Conservation (phyloP, 345 rosid genomes). For the Boechera retrofracta region DNA sequence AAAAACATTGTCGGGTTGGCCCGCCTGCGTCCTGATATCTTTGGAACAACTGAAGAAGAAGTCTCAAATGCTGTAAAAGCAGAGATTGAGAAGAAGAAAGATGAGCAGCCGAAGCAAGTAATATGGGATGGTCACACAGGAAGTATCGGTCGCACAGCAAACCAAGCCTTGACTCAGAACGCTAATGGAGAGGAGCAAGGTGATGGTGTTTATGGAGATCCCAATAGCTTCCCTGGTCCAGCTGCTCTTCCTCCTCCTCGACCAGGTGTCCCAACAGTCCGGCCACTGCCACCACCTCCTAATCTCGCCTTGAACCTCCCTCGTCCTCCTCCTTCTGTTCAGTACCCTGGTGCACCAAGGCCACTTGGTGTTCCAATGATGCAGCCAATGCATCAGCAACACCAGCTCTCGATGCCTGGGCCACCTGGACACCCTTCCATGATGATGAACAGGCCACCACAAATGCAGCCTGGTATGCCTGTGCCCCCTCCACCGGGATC, state of each 20-base stretch:
- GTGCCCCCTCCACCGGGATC: not conserved
- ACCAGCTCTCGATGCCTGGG: not conserved
- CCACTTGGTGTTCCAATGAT: slow-evolving; percentile 1
- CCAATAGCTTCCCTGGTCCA: slow-evolving; percentile 1
- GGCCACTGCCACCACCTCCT: not conserved
- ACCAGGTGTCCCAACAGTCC: slow-evolving; percentile 1
- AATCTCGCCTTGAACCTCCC: not conserved
- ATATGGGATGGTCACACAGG: slow-evolving; percentile 1
- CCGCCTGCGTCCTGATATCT: not conserved
- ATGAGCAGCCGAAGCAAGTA: not conserved
- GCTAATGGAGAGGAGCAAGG: slow-evolving; percentile 4
- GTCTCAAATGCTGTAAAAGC: not conserved
- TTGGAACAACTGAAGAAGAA: not conserved
- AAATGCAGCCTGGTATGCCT: not conserved
- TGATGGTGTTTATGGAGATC: not conserved
- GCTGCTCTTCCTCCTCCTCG: slow-evolving; percentile 1
- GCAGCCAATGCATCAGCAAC: not conserved
- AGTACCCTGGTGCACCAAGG: not conserved
- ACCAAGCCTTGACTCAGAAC: slow-evolving; percentile 1
- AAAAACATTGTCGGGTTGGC: not conserved
- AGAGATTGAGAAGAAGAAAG: not conserved
- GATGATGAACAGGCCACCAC: not conserved
- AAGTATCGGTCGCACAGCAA: not conserved
- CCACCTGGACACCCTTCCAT: not conserved
- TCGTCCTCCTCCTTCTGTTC: not conserved